phyloP scores from a whole-genome alignment of 1,284 basidiomycete species.

The Bjerkandera adusta region DNA sequence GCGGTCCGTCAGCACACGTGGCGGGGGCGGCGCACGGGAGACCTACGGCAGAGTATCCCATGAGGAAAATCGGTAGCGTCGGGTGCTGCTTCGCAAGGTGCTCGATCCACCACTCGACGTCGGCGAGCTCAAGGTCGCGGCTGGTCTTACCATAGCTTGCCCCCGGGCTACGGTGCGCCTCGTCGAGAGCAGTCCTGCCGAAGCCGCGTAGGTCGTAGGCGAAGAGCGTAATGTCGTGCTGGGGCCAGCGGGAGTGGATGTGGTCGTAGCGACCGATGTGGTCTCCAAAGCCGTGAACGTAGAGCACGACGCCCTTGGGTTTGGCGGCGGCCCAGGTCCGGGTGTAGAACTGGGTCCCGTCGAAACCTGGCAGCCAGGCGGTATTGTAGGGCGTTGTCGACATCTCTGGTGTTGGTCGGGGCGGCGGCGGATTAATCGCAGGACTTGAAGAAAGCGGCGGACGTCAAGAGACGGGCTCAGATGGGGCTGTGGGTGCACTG shows the following conservation, averaged over 20 bases:
- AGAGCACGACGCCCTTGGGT: slow-evolving; percentile 66
- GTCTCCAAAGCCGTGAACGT: slow-evolving; percentile 81
- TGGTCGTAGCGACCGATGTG: slow-evolving; percentile 71
- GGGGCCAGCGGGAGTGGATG: slow-evolving; percentile 58
- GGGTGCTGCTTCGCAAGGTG: slow-evolving; percentile 41
- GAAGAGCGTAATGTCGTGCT: slow-evolving; percentile 62
- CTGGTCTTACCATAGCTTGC: slow-evolving; percentile 52
- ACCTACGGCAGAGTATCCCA: slow-evolving; percentile 61
- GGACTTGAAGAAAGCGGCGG: too few species aligned
- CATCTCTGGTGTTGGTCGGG: too few species aligned
- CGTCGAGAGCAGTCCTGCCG: slow-evolving; percentile 70
- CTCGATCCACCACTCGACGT: slow-evolving; percentile 63
- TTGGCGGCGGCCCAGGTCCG: slow-evolving; percentile 33
- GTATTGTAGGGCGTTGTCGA: slow-evolving; percentile 14
- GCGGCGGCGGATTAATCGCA: too few species aligned
- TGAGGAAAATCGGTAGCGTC: slow-evolving; percentile 57
- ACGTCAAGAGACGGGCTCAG: too few species aligned
- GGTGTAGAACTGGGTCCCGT: slow-evolving; percentile 39
- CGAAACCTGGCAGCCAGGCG: slow-evolving; percentile 35
- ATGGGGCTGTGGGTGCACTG: too few species aligned
- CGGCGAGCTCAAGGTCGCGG: slow-evolving; percentile 37
- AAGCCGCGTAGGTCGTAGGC: slow-evolving; percentile 86
- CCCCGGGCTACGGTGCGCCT: slow-evolving; percentile 37
- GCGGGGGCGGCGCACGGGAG: too few species aligned
- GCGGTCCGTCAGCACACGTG: too few species aligned